Evolutionary conservation across 139 green algal species (phyloP).

Genomic region (Ettlia oleoabundans): DNA sequence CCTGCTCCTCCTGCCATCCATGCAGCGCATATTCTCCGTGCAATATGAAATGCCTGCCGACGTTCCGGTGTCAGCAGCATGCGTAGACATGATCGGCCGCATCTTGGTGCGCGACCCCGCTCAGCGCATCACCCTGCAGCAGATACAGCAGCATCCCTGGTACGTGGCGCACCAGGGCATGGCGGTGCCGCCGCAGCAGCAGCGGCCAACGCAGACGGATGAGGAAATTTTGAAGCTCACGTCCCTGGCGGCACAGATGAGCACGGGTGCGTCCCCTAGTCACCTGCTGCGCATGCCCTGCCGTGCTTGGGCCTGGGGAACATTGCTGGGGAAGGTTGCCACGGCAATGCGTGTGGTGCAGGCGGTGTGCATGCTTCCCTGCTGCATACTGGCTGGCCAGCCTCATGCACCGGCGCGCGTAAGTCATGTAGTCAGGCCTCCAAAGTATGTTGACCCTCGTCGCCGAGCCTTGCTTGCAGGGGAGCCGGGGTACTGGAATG

Average conservation of each 20-base stretch:
- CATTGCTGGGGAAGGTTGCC: no score
- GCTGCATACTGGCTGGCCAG: no score
- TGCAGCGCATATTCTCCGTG: slow-evolving; percentile 30
- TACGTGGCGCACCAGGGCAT: slow-evolving; percentile 55
- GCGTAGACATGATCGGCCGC: slow-evolving; percentile 4
- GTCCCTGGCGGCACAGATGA: neutral
- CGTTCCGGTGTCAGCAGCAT: slow-evolving; percentile 22
- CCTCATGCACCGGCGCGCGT: no score
- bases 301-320: no score
- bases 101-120: slow-evolving; percentile 27
- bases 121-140: slow-evolving; percentile 30
- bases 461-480: no score
- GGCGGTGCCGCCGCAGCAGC: neutral
- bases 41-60: slow-evolving; percentile 29
- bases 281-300: no score
- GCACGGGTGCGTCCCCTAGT: neutral
- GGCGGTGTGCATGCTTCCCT: no score
- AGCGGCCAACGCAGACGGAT: neutral
- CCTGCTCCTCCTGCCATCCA: neutral
- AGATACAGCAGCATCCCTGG: slow-evolving; percentile 37
- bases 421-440: no score
- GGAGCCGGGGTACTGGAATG: neutral
- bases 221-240: neutral
- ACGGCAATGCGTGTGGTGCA: no score
- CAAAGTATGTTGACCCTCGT: no score